Base-by-base conservation (phyloP, 176 grass and related monocot species). In the Musa itinerans region DNA sequence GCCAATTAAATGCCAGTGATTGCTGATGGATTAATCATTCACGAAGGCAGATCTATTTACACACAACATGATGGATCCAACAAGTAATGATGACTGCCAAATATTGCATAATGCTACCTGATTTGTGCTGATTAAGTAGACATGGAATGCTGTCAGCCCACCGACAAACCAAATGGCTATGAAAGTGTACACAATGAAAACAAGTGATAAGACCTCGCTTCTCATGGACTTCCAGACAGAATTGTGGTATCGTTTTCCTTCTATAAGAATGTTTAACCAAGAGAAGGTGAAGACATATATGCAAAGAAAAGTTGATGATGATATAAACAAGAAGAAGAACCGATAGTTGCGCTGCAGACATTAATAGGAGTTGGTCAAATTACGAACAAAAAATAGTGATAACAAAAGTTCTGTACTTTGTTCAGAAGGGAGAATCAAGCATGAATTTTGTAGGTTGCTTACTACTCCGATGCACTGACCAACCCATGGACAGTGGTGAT, bases 401-500 rank as follows among this genome's bases (percentile, higher is more conserved):
- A 48, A 6, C 65, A 68, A 25, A 12, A 27, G 65, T 23, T 26
- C 9, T 68, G 12, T 4, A 12, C 12, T 17, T 8, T 25, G 9
- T 65, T n/a, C 27, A 2, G 20, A 16, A 24, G 9, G 14, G 23
- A 9, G 29, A 34, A 34, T 69, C 7, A 14, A 16, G 66, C 12
- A 77, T n/a, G 54, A 3, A 51, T 71, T 9, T 1, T 61, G 17
- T 73, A 62, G 68, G 74, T 1, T 0, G 68, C 52, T 76, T 55
- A 90, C 93, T 71, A 89, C 75, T 29, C 94, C 90, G 71, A 98
- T 93, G 88, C 88, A 98, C 80, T 98, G 94, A 21, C 90, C 94
- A 66, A 98, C 88, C 94, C 94, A 98, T n/a, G 94, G 94, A 69
- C 90, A 98, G 75, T 93, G 90, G 77, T 98, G 94, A 79, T 93